Conservation (phyloP, 208 protist genomes). For the Leishmania amazonensis region DNA sequence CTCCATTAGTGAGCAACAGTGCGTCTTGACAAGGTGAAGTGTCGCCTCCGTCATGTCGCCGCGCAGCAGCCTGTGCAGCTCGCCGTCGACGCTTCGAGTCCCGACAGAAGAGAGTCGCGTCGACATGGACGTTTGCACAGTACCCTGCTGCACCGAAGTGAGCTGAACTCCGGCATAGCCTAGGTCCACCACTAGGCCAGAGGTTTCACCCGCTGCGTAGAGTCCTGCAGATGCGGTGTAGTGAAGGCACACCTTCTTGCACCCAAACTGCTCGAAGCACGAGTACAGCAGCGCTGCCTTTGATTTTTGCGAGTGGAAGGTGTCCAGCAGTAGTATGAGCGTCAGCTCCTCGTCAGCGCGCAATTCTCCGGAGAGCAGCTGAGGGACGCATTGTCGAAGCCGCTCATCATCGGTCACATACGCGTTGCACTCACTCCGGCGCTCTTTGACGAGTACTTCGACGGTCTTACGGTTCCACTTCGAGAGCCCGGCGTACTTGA, state of each 20-base stretch:
- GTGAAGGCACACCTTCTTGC: conserved; percentile 50
- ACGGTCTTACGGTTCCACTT: conserved; percentile 21
- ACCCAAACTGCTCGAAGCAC: conserved; percentile 67
- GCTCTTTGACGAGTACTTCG: conserved; percentile 28
- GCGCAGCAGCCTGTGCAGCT: conserved; percentile 25
- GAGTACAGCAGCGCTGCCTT: conserved; percentile 62
- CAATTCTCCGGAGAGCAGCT: conserved; percentile 23
- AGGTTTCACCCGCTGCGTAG: conserved; percentile 68
- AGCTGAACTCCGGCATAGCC: conserved; percentile 68
- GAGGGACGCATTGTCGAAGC: conserved; percentile 23
- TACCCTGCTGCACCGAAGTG: conserved; percentile 51
- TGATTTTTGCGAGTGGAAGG: conserved; percentile 44
- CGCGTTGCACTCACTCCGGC: conserved; percentile 20
- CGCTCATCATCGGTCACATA: conserved; percentile 28
- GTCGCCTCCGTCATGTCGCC: conserved; percentile 17
- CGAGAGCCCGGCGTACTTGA: conserved; percentile 56
- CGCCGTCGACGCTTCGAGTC: conserved; percentile 41
- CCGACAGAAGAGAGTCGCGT: conserved; percentile 38
- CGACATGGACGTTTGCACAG: conserved; percentile 35
- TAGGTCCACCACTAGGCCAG: conserved; percentile 70
- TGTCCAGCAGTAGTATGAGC: conserved; percentile 60
- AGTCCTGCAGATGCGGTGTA: conserved; percentile 59
- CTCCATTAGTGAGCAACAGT: conserved; percentile 23
- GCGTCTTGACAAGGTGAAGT: conserved; percentile 22
- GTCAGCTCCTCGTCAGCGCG: conserved; percentile 54